Base-by-base conservation (phyloP, 2,329 filamentous ascomycete genomes). In the Cladophialophora bantiana region DNA sequence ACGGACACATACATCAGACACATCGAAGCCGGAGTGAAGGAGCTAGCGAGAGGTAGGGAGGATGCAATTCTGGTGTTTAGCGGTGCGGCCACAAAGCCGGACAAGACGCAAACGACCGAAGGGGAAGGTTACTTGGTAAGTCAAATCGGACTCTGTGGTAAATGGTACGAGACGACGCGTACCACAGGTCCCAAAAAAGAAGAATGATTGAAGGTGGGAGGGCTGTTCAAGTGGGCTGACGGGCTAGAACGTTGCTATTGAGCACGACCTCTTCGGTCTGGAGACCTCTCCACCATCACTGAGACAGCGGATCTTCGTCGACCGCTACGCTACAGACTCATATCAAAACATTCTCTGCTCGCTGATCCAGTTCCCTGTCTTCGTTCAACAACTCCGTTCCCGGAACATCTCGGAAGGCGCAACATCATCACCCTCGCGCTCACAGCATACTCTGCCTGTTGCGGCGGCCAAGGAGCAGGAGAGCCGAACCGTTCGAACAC, bases 281-380 rank as follows among this genome's bases (percentile, higher is more conserved):
- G 68, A 69, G 7, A 68, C 63, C 1, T 45, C 59, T 2, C 56
- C 55, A 3, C 45, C 69, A 2, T 56, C 59, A 5, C 60, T 70
- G 12, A 59, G 48, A n/a, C 48, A 52, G 10, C 81, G 81, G 31
- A 80, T 92, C 18, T 75, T 86, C 0, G 74, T 87, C 1, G 93
- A 97, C 75, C 85, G 89, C 7, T 83, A 86, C 62, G 92, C 94
- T 0, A 88, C 94, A 1, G 94, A 97, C 77, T 94, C 90, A 1
- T 94, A 92, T 74, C 89, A 93, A 75, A 97, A 97, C 75, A 80
- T 97, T 4, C 79, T 96, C 15, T 93, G 94, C 76, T 90, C 90
- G 12, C 81, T 96, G 73, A 82, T 90, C 69, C 81, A 83, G 2
- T 86, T 85, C 66, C 79, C 74, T 5, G 32, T 73, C 2, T 67